Evolutionary conservation across 257 asterid genomes (phyloP), one percentile per base, ranked within the genome.

Genomic region (Ilex asprella): DNA sequence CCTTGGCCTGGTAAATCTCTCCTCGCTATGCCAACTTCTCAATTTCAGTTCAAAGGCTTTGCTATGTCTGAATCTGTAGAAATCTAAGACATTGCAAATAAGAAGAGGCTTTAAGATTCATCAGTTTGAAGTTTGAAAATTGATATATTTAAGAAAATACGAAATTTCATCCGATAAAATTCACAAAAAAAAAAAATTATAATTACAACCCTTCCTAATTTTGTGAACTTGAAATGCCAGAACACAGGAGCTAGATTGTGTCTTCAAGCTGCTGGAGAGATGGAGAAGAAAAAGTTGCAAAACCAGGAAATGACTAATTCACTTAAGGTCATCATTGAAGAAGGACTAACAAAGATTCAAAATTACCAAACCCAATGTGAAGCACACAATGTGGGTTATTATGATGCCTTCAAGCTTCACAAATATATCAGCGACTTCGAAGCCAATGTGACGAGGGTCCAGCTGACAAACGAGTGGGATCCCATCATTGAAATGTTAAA

Each of bases 251-350:
- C 94, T 31, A 69, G 95, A 51, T 31, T 91, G 73, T 88, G 98
- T 67, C 85, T 91, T 47, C 94, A 94, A 14, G 96, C 98, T 3
- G 94, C 94, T 1, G 95, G 96, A 16, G 91, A 86, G 61, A 55
- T 76, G 67, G 96, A 88, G 81, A 75, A 78, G 78, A 86, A 82
- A 75, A 91, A 88, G 62, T 68, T 57, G 47, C 79, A 67, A 67
- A 91, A 91, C 71, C 86, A 84, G 70, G 79, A 59, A 12, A 81
- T 69, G 60, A 74, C 82, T 12, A 86, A 88, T 65, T 66, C 76
- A 15, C 81, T 82, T 61, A 81, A 49, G 67, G 84, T 66, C 7
- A 58, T 15, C 74, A 88, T 88, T 47, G 58, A 32, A 30, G 83
- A 84, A 44, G 82, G 74, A 10, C 67, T 88, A 51, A 66, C 68